Evolutionary conservation across 73 alveolate genomes (phyloP).

Genomic region (Paramecium octaurelia): DNA sequence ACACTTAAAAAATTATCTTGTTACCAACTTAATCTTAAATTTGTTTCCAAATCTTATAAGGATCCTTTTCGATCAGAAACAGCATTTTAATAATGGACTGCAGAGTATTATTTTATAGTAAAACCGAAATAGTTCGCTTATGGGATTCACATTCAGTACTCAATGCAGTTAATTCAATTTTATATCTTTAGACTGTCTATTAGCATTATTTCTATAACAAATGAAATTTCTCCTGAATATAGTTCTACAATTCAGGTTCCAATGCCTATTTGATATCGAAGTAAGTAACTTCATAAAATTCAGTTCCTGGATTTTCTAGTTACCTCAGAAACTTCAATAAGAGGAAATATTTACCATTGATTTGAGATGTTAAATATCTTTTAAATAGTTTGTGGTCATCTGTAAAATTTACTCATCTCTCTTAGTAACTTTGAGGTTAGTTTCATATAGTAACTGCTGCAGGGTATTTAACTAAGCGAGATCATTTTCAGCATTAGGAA

Average conservation of each 20-base stretch:
- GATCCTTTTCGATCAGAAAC: background rate
- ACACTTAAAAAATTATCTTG: background rate
- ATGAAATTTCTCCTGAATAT: background rate
- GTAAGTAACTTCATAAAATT: slow-evolving; percentile 24
- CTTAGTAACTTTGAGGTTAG: background rate
- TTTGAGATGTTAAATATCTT: slow-evolving; percentile 33
- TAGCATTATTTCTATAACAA: background rate
- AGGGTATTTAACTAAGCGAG: background rate
- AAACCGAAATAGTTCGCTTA: background rate
- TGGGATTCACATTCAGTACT: background rate
- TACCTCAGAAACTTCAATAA: background rate
- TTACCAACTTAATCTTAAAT: slow-evolving; percentile 17
- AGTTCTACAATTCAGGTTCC: background rate
- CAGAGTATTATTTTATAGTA: background rate
- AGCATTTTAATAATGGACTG: background rate
- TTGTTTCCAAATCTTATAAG: slow-evolving; percentile 17
- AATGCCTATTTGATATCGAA: background rate
- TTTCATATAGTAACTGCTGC: background rate
- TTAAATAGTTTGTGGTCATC: slow-evolving; percentile 12
- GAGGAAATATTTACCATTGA: background rate
- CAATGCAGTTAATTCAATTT: background rate
- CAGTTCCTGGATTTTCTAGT: slow-evolving; percentile 15
- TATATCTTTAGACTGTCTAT: background rate
- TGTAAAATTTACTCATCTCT: background rate
- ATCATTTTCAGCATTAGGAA: background rate